Evolutionary conservation across 2,329 filamentous ascomycete genomes (phyloP).

Genomic region (Botrytis fragariae): DNA sequence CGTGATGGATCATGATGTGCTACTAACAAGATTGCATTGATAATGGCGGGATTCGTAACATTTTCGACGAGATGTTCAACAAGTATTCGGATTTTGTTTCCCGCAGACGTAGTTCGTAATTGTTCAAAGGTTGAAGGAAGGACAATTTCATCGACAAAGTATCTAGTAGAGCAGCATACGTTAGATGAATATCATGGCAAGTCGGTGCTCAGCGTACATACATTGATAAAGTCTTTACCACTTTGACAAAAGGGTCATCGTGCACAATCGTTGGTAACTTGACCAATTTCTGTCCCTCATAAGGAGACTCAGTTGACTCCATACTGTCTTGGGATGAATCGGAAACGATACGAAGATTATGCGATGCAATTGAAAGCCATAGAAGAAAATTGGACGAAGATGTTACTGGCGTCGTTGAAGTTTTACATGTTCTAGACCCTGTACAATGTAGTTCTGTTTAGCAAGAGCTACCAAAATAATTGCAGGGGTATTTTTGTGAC

Average conservation of each 20-base stretch:
- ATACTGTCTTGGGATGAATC: background rate
- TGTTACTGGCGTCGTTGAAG: background rate
- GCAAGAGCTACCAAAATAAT: background rate
- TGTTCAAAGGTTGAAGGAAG: constrained; percentile 72
- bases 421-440: constrained; percentile 7
- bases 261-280: constrained; percentile 55
- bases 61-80: constrained; percentile 62
- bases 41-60: constrained; percentile 66
- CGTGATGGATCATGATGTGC: background rate
- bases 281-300: constrained; percentile 2
- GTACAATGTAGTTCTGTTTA: background rate
- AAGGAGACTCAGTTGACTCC: background rate
- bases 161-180: constrained; percentile 46
- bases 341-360: background rate
- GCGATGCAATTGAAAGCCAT: background rate
- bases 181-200: constrained; percentile 9
- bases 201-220: constrained; percentile 36
- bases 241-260: constrained; percentile 59
- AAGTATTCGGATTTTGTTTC: constrained; percentile 55
- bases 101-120: constrained; percentile 63
- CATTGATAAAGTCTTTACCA: constrained; percentile 66
- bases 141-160: constrained; percentile 60
- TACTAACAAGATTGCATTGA: constrained; percentile 70
- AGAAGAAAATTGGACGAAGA: background rate
- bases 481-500: constrained; percentile 3